These are phyloP conservation scores for Fusarium sp. DNA, from an alignment of 2,329 filamentous ascomycete genomes.

Conservation along the genomic window DNA sequence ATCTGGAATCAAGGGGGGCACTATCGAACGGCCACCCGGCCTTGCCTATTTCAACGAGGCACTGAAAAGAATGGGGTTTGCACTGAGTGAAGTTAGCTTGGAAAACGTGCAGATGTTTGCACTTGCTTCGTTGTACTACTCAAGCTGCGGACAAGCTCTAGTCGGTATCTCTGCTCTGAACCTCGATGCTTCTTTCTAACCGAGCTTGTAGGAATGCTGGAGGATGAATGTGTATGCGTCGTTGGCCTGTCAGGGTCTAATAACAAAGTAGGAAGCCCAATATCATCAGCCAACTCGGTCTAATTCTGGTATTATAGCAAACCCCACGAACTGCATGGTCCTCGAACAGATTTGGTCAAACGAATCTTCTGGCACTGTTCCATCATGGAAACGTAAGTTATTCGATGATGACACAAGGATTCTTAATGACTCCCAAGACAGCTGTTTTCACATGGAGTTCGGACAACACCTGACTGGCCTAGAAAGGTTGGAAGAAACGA, in stretches of 20 bases:
- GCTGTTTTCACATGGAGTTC: conserved; percentile 68
- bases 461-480: conserved; percentile 69
- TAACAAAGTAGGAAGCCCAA: conserved; percentile 60
- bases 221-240: conserved; percentile 68
- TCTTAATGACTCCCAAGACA: conserved; percentile 46
- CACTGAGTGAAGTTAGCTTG: conserved; percentile 65
- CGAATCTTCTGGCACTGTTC: conserved; percentile 47
- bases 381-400: conserved; percentile 46
- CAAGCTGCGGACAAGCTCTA: conserved; percentile 63
- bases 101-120: conserved; percentile 71
- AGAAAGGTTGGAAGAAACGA: conserved; percentile 63
- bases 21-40: conserved; percentile 64
- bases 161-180: conserved; percentile 52
- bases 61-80: conserved; percentile 69
- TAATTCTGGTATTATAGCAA: conserved; percentile 30
- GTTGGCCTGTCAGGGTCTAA: conserved; percentile 66
- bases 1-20: conserved; percentile 67
- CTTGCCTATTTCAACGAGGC: conserved; percentile 73
- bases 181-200: conserved; percentile 2
- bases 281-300: not conserved
- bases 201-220: conserved; percentile 67
- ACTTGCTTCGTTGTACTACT: conserved; percentile 67
- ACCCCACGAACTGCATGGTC: conserved; percentile 42
- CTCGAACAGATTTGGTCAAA: conserved; percentile 44
- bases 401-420: not conserved